Base-by-base conservation (phyloP, 441 rosid species). In the Macaranga tanarius region DNA sequence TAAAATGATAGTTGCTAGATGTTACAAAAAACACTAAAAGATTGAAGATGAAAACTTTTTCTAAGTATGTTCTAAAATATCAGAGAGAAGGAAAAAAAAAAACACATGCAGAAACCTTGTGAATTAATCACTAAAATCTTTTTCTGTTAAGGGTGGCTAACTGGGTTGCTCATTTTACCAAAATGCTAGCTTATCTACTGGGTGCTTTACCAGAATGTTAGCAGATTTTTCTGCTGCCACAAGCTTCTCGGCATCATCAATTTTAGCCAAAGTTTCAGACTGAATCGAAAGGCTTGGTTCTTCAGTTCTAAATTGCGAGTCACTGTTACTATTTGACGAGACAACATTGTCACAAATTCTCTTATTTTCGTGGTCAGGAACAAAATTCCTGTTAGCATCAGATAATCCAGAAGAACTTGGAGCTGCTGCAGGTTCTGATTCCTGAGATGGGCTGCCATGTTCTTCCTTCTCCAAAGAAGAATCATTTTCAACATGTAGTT, bases 251-350 rank as follows among this genome's bases (percentile, higher is more conserved):
- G 58, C 71, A 45, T 54, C 62, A 64, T 54, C 78, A 60, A 69
- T 66, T 25, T 71, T 76, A 69, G 82, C 75, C 77, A 80, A 69
- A 65, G 84, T 70, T 70, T 60, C 79, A 56, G 86, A 73, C 16
- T 38, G 69, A 59, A 57, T 7, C 44, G 77, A 56, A 73, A 57
- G 67, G 80, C 48, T 81, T 13, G 72, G 73, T 78, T 79, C 86
- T 72, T 88, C 90, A 67, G 65, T 60, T 78, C 75, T 79, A 28
- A 77, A 81, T 55, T 70, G 73, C 65, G 48, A 56, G 15, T 63
- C 67, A 52, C 61, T 72, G 65, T 10, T 31, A 69, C 40, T 42
- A 25, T 69, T 28, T 50, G 50, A 65, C 54, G 65, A 73, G 55
- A 68, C 70, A 44, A 45, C 17, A 61, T 71, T 64, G 19, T 61